These are phyloP conservation scores for Fraxinus angustifolia DNA, from an alignment of 305 asterid genomes.

Conservation along the genomic window DNA sequence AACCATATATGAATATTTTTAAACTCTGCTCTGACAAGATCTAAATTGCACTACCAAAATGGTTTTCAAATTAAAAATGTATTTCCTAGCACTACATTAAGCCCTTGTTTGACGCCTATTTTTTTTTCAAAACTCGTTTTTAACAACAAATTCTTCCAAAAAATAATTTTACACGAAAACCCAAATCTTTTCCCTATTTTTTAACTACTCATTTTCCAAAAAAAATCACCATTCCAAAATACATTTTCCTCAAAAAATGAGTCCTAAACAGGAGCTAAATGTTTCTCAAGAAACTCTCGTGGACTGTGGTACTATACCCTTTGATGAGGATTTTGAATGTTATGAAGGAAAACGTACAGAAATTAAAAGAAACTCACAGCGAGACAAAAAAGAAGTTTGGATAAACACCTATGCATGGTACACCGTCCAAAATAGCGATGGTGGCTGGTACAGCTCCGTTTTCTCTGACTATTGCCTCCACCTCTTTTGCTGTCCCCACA, in stretches of 20 bases:
- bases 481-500: slow-evolving; percentile 77
- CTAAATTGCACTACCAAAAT: neutral
- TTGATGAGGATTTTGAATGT: neutral
- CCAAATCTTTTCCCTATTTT: too few species aligned
- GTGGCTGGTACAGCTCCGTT: slow-evolving; percentile 94
- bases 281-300: neutral
- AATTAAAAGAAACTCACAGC: slow-evolving; percentile 9
- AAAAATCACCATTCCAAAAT: too few species aligned
- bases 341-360: slow-evolving; percentile 14
- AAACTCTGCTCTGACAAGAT: neutral
- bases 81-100: neutral
- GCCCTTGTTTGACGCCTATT: too few species aligned
- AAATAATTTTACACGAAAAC: too few species aligned
- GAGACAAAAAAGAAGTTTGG: slow-evolving; percentile 16
- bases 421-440: slow-evolving; percentile 81
- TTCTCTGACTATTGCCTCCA: slow-evolving; percentile 64
- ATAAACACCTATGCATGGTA: slow-evolving; percentile 65
- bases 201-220: too few species aligned
- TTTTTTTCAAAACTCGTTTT: too few species aligned
- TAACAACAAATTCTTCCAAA: too few species aligned
- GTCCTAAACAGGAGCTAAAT: neutral
- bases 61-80: neutral
- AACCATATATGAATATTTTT: neutral
- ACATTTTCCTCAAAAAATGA: too few species aligned
- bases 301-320: neutral